Percentiles rank a stretch among this genome's conserved stretches.
These are phyloP conservation scores for Dillenia suffruticosa DNA, from an alignment of 164 flowering plant species.

Conservation along the genomic window DNA sequence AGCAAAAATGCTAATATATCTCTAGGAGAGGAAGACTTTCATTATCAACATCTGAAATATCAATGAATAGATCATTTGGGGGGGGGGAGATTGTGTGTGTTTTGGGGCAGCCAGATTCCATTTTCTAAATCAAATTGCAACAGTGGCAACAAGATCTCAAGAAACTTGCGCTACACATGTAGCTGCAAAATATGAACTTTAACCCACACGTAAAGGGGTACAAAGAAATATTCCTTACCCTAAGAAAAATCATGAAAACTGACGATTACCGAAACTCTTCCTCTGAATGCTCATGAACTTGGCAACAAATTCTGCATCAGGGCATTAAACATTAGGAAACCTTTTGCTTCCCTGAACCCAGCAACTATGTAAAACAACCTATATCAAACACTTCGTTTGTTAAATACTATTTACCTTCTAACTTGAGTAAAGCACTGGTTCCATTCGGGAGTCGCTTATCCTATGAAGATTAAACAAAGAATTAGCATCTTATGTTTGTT, in stretches of 20 bases:
- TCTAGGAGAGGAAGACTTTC: no score
- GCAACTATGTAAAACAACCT: no score
- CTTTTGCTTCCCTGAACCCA: not conserved
- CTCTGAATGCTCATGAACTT: conserved; percentile 72
- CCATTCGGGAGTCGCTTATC: conserved; percentile 73
- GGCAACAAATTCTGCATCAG: conserved; percentile 66
- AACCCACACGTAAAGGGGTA: not conserved
- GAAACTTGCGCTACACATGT: no score
- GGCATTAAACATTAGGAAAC: not conserved
- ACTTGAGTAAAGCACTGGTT: conserved; percentile 56
- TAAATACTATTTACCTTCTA: conserved; percentile 48
- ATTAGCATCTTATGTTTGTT: conserved; percentile 5
- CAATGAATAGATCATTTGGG: no score
- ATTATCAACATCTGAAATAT: no score
- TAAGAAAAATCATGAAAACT: not conserved
- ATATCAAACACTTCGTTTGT: no score
- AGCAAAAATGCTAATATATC: no score
- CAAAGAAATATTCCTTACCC: not conserved
- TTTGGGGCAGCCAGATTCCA: no score
- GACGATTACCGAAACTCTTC: conserved; percentile 29
- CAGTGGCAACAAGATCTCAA: no score
- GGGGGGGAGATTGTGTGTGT: no score
- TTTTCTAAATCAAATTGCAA: no score
- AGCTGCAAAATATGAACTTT: no score
- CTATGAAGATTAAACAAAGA: conserved; percentile 23